Evolutionary conservation across 2,329 filamentous ascomycete genomes (phyloP), one percentile per base, ranked within the genome.

Genomic region (Leptographium wingfieldii): DNA sequence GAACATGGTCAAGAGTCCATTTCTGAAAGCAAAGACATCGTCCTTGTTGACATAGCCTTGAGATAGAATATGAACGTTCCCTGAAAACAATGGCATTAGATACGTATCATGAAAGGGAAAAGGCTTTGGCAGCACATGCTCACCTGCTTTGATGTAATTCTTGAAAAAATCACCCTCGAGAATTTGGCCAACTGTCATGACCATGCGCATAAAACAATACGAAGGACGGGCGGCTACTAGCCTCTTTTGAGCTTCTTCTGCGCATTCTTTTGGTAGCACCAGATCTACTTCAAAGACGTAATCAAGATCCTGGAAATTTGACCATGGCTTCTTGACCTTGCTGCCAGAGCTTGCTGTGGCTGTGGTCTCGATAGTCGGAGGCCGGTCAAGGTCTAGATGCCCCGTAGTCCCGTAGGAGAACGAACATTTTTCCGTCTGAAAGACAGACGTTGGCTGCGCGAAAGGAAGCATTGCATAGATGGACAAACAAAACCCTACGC

Each of bases 31-130:
- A 69, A 90, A 92, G 3, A 86, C 77, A 66, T 88, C 88, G 67
- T 92, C 87, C 2, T 85, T 78, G 2, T 83, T 85, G 9, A 80
- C 75, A 38, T 80, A 80, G 14, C 90, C 91, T 70, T 92, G 82
- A 0, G 92, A 96, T 2, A 96, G 79, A 87, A 97, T 89, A 65
- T 89, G 72, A 56, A 95, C 76, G 68, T 90, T 85, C 5, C 90
- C 90, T 91, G 61, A 6, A 9, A 54, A 22, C 5, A 29, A 43
- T 3, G 11, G 6, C 5, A 40, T 56, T 31, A 53, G 53, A 29
- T 11, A 19, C 16, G 16, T 3, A 56, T 16, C 9, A n/a, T 31
- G 19, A 56, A 11, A 56, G 33, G 33, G 33, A 35, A n/a, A 12
- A 11, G 11, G 14, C 14, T 22, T 12, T 11, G 33, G 31, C 16